These are phyloP conservation scores for Picea mariana DNA, from an alignment of 83 land plant genomes.

Conservation along the genomic window DNA sequence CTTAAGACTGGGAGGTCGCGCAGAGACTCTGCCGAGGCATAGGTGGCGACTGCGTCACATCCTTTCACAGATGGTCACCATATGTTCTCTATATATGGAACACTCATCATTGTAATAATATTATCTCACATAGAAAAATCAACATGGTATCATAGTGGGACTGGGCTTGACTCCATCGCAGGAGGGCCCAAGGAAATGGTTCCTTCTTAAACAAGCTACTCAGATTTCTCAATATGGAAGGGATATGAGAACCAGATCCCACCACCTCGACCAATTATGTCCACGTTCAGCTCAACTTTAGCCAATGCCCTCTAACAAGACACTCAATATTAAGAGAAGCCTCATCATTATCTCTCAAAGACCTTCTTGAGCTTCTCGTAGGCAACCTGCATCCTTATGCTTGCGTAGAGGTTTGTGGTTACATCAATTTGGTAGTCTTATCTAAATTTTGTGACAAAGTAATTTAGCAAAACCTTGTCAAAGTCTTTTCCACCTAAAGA, in stretches of 20 bases:
- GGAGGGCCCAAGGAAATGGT: conserved; percentile 20
- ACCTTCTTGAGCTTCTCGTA: conserved; percentile 54
- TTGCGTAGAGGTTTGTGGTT: conserved; percentile 59
- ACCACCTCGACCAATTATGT: conserved; percentile 27
- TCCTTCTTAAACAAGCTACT: conserved; percentile 69
- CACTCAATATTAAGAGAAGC: conserved; percentile 35
- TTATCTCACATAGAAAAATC: too few species aligned
- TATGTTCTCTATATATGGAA: too few species aligned
- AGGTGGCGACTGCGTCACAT: too few species aligned
- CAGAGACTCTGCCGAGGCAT: too few species aligned
- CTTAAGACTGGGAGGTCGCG: too few species aligned
- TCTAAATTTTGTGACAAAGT: too few species aligned
- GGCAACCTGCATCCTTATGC: conserved; percentile 36
- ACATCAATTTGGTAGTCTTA: conserved; percentile 44
- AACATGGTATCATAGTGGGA: too few species aligned
- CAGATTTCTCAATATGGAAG: conserved; percentile 65
- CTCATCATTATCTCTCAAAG: conserved; percentile 80
- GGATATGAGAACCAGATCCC: conserved; percentile 79
- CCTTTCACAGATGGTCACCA: too few species aligned
- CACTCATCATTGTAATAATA: too few species aligned
- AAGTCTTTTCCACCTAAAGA: too few species aligned
- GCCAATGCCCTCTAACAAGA: conserved; percentile 65
- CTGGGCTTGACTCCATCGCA: too few species aligned
- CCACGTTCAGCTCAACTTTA: conserved; percentile 59
- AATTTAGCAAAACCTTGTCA: too few species aligned